A percentile compares a stretch with the other conserved stretches of the same genome.
phyloP scores from a whole-genome alignment of 805 yeast species.

The Yarrowia sp. region DNA sequence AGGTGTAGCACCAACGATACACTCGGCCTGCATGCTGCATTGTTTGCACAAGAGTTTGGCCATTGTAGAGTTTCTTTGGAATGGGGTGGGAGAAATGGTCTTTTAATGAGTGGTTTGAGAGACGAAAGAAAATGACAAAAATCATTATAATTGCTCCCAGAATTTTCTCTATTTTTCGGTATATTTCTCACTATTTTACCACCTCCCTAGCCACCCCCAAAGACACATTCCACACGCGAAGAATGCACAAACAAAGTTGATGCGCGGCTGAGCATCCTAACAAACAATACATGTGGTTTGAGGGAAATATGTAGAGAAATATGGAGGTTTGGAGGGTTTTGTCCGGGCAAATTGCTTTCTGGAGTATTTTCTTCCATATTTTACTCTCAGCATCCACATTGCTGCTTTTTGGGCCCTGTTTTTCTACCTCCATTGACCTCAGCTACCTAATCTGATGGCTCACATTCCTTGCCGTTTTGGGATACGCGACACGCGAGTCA shows the following conservation, averaged over 20 bases:
- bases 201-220: background rate
- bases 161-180: background rate
- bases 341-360: too few species aligned
- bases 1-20: conserved; percentile 28
- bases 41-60: conserved; percentile 16
- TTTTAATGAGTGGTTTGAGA: background rate
- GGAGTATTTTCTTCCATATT: too few species aligned
- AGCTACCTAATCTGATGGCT: conserved; percentile 21
- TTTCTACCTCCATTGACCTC: too few species aligned
- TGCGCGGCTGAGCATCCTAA: conserved; percentile 37
- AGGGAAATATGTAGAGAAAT: conserved; percentile 24
- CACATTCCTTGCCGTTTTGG: conserved; percentile 35
- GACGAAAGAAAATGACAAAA: too few species aligned
- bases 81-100: background rate
- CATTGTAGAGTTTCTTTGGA: conserved; percentile 26
- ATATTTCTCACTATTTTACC: background rate
- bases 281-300: conserved; percentile 28
- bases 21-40: conserved; percentile 35
- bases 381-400: too few species aligned
- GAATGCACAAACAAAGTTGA: conserved; percentile 36
- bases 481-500: conserved; percentile 37
- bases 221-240: conserved; percentile 33
- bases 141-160: too few species aligned
- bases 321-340: background rate
- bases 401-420: too few species aligned